Conservation (phyloP, 768 basidiomycete genomes). For the Mrakia frigida region DNA sequence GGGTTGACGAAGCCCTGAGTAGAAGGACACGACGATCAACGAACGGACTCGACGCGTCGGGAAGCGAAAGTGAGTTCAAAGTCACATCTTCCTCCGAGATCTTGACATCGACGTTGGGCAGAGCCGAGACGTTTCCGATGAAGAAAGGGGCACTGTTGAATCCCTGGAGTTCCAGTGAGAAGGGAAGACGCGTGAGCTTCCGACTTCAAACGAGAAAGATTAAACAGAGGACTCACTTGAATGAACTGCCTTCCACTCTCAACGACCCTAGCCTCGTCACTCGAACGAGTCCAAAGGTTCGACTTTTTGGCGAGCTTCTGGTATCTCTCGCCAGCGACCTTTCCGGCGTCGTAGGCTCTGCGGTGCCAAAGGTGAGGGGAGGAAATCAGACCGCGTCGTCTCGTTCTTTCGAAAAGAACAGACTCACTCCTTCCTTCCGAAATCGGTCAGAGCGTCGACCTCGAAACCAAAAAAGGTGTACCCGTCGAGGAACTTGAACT, state of each 20-base stretch:
- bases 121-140: constrained; percentile 2
- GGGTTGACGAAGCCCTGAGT: background rate
- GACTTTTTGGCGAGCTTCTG: constrained; percentile 51
- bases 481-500: constrained; percentile 55
- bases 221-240: constrained; percentile 55
- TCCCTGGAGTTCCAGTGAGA: constrained; percentile 57
- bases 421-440: constrained; percentile 62
- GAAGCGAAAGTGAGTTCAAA: background rate
- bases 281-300: constrained; percentile 50
- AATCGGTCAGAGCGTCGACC: constrained; percentile 57
- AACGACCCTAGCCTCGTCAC: constrained; percentile 58
- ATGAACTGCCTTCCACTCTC: constrained; percentile 67
- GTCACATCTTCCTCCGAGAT: constrained; percentile 39
- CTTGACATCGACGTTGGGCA: background rate
- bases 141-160: constrained; percentile 18
- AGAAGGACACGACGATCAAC: background rate
- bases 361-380: background rate
- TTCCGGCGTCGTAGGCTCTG: constrained; percentile 49
- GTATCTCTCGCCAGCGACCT: constrained; percentile 56
- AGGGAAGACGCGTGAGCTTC: constrained; percentile 54
- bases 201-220: constrained; percentile 50
- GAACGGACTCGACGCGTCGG: too few relatives aligned
- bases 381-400: background rate
- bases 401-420: too few relatives aligned
- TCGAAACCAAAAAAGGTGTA: constrained; percentile 53